Evolutionary conservation across 768 basidiomycete species (phyloP).

Genomic region (Tricholoma terreum): DNA sequence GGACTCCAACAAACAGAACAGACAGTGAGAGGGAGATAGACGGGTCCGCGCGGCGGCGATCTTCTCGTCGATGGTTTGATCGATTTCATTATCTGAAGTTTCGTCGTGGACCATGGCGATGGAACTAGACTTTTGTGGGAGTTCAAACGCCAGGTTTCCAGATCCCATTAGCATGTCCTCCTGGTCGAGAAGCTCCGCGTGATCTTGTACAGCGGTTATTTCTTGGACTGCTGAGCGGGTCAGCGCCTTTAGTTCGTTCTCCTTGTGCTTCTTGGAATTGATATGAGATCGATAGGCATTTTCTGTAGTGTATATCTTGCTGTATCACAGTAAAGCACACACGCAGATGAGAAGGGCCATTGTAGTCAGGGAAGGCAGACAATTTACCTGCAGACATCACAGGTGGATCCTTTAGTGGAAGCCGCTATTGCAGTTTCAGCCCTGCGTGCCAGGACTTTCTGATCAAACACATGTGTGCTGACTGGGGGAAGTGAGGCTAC

Average conservation of each 20-base stretch:
- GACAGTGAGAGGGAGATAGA: conserved; percentile 65
- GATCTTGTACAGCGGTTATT: no score
- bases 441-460: conserved; percentile 80
- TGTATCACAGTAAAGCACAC: conserved; percentile 25
- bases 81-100: conserved; percentile 45
- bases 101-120: conserved; percentile 25
- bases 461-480: conserved; percentile 71
- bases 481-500: conserved; percentile 89
- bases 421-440: conserved; percentile 71
- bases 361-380: no score
- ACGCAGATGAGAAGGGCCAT: background rate
- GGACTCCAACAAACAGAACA: conserved; percentile 72
- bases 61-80: conserved; percentile 65
- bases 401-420: conserved; percentile 57
- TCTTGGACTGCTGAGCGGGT: conserved; percentile 8
- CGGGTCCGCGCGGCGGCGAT: conserved; percentile 68
- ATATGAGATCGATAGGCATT: conserved; percentile 89
- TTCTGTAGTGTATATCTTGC: conserved; percentile 86
- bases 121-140: conserved; percentile 2
- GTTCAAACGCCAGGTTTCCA: conserved; percentile 16
- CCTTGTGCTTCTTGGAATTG: conserved; percentile 85
- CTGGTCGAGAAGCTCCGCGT: no score
- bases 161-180: background rate
- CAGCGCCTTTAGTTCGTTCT: conserved; percentile 58
- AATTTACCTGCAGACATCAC: conserved; percentile 82